Evolutionary conservation across 768 basidiomycete species (phyloP), one percentile per base, ranked within the genome.

Genomic region (Rhodosporidiobolus odoratus): DNA sequence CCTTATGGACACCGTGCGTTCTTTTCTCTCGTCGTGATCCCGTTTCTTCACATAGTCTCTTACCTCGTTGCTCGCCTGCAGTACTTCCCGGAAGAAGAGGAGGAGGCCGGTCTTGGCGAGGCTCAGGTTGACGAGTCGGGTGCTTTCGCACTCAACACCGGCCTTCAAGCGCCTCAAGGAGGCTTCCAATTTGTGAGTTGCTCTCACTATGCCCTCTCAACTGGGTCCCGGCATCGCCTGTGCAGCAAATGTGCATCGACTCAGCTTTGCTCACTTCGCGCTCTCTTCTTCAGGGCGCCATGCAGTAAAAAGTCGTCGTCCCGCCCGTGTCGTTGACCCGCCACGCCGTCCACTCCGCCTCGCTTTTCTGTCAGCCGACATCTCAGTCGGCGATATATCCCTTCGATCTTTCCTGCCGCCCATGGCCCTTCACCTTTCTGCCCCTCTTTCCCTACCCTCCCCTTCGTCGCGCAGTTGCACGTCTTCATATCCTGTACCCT

Each of bases 131-230:
- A 83, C 74, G 82, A 80, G 56, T 75, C 79, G 8, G 82, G 83
- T 43, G 81, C 80, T 59, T 70, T 72, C 75, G 75, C 90, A 87
- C 92, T 94, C 85, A 88, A 91, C 79, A 84, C 87, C 59, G 89
- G 90, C 80, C 86, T 91, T 77, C 86, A 85, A 75, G 91, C 89
- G 47, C 94, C 95, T 69, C 90, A 92, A 79, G 94, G 95, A 71
- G 95, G 95, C 21, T 98, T 98, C 86, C 91, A 86, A 79, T 98
- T 98, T 78, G 92, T 71, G 56, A 30, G 68, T 69, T 30, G 17
- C 9, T 38, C 27, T 19, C 4, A 7, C 40, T 25, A 27, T 25
- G 8, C 3, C 32, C 3, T 12, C 4, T 23, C n/a, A n/a, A n/a
- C n/a, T n/a, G n/a, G n/a, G n/a, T n/a, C n/a, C n/a, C n/a, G n/a